phyloP scores from a whole-genome alignment of 2,329 filamentous ascomycete genomes.

The Diaporthe helianthi region DNA sequence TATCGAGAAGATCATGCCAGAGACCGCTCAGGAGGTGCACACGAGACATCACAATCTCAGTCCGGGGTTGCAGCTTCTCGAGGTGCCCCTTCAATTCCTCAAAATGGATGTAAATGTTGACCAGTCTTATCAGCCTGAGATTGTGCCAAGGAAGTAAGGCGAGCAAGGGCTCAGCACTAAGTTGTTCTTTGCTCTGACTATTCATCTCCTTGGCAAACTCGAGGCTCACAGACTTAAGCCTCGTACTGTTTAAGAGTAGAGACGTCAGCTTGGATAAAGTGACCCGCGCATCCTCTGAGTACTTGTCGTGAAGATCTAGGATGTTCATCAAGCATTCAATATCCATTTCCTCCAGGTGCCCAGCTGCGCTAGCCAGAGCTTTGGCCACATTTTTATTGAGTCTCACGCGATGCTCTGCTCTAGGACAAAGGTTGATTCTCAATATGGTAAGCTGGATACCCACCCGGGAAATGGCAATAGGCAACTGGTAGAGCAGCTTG shows the following conservation, averaged over 20 bases:
- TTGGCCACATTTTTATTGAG: background rate
- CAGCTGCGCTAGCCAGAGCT: background rate
- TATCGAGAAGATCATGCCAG: background rate
- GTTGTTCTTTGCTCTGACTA: too few species aligned
- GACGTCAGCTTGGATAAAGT: background rate
- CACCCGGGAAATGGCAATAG: background rate
- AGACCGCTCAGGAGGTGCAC: background rate
- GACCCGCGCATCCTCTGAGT: accelerated
- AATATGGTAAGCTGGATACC: background rate
- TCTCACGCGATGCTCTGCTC: background rate
- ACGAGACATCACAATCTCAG: accelerated
- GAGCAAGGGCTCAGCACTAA: background rate
- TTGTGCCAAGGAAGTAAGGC: background rate
- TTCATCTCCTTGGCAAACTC: accelerated
- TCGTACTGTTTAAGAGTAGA: background rate
- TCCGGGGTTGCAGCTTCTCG: background rate
- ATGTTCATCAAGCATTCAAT: accelerated
- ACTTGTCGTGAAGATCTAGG: too few species aligned
- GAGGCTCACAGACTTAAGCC: background rate
- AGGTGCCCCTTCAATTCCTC: background rate
- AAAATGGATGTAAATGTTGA: accelerated
- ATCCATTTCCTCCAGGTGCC: background rate
- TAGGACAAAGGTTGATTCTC: accelerated
- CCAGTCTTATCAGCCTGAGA: accelerated
- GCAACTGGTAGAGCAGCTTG: background rate